These are phyloP conservation scores for Trichaptum fuscoviolaceum DNA, from an alignment of 768 basidiomycete genomes.

Conservation along the genomic window DNA sequence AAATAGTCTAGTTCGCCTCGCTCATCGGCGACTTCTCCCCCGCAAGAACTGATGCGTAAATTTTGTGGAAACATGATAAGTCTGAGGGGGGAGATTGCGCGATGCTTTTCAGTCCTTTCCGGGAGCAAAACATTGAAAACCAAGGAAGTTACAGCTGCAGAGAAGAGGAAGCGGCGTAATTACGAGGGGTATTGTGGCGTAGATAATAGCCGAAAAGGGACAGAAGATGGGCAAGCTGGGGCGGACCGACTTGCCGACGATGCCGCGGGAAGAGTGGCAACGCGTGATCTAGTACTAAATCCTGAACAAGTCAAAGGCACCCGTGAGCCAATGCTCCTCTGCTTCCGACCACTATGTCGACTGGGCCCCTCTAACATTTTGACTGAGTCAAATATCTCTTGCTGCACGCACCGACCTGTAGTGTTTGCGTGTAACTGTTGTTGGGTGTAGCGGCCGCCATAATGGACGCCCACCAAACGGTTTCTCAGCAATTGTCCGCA, in stretches of 20 bases:
- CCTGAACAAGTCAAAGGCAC: background rate
- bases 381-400: background rate
- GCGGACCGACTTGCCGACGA: background rate
- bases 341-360: background rate
- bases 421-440: background rate
- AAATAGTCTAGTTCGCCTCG: background rate
- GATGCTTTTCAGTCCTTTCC: background rate
- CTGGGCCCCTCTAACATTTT: background rate
- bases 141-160: background rate
- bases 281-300: background rate
- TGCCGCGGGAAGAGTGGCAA: background rate
- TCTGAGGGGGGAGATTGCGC: background rate
- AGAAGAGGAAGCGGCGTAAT: background rate
- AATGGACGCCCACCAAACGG: background rate
- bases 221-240: background rate
- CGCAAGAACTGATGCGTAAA: background rate
- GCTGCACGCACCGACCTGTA: background rate
- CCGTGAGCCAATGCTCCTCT: background rate
- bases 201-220: background rate
- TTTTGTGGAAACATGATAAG: background rate
- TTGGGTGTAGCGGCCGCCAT: background rate
- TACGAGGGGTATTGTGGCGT: background rate
- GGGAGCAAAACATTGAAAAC: background rate
- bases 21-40: background rate
- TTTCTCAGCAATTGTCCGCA: background rate